phyloP scores from a whole-genome alignment of 2,329 filamentous ascomycete species.

The Myriangium duriaei region DNA sequence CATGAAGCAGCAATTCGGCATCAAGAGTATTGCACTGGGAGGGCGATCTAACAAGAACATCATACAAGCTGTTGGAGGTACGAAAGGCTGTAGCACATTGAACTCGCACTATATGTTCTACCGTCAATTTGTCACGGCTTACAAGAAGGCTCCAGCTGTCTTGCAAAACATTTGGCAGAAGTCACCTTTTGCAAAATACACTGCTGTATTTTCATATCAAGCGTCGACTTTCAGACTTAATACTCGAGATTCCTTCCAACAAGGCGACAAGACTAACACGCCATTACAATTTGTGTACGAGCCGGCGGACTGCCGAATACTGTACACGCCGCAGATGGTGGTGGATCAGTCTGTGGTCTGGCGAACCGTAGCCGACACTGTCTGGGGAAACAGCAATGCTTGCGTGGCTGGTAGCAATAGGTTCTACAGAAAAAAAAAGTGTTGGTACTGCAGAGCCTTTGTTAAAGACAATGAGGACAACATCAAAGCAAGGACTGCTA shows the following conservation, averaged over 20 bases:
- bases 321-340: slow-evolving; percentile 39
- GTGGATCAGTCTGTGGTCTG: slow-evolving; percentile 36
- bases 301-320: slow-evolving; percentile 39
- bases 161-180: slow-evolving; percentile 15
- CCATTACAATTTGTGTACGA: slow-evolving; percentile 40
- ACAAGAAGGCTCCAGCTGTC: slow-evolving; percentile 11
- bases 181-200: slow-evolving; percentile 19
- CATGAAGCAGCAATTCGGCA: slow-evolving; percentile 31
- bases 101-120: slow-evolving; percentile 16
- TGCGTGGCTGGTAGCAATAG: slow-evolving; percentile 22
- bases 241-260: slow-evolving; percentile 19
- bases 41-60: slow-evolving; percentile 29
- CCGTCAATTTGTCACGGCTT: slow-evolving; percentile 14
- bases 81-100: slow-evolving; percentile 30
- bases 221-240: slow-evolving; percentile 18
- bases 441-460: too few species aligned
- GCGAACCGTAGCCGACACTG: slow-evolving; percentile 28
- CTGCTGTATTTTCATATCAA: slow-evolving; percentile 16
- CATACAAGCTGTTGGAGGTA: slow-evolving; percentile 34
- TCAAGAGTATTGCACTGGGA: slow-evolving; percentile 31
- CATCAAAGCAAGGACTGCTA: too few species aligned
- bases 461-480: too few species aligned
- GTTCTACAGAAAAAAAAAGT: too few species aligned
- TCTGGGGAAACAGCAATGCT: slow-evolving; percentile 18
- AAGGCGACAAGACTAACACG: slow-evolving; percentile 25